Percentiles rank a stretch among this genome's conserved stretches.
Conservation (phyloP, 1,284 basidiomycete genomes). For the Salmacisia buchloeana region DNA sequence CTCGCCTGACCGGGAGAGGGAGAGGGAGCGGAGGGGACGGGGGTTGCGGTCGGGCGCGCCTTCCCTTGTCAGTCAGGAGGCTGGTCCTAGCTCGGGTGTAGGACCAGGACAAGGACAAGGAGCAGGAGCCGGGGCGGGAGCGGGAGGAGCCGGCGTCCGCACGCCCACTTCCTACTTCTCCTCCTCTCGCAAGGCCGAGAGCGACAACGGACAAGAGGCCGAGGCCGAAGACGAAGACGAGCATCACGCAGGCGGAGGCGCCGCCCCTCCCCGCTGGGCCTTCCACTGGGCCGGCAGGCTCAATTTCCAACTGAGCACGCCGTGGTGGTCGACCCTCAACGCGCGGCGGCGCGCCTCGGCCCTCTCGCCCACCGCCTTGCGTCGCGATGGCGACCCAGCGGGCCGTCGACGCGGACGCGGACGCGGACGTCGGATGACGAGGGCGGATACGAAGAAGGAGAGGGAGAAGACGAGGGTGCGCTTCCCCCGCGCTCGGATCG, state of each 20-base stretch:
- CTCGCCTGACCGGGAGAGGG: background rate
- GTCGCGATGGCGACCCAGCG: background rate
- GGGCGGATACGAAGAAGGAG: background rate
- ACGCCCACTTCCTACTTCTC: background rate
- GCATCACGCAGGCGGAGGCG: background rate
- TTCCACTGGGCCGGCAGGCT: background rate
- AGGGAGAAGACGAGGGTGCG: too few relatives aligned
- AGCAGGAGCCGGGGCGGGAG: too few relatives aligned
- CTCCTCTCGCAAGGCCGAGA: too few relatives aligned
- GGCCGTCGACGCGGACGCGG: background rate
- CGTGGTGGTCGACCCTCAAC: background rate
- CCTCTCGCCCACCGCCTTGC: too few relatives aligned
- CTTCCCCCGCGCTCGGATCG: constrained; percentile 1
- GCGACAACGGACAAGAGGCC: too few relatives aligned
- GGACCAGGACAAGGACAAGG: too few relatives aligned
- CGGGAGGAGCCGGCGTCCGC: too few relatives aligned
- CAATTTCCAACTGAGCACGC: background rate
- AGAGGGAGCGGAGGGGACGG: too few relatives aligned
- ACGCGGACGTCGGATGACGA: background rate
- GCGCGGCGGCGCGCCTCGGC: background rate
- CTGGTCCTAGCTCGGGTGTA: too few relatives aligned
- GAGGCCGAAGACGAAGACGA: background rate
- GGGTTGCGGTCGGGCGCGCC: too few relatives aligned
- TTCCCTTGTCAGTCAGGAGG: too few relatives aligned
- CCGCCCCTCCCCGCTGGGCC: background rate